phyloP scores from a whole-genome alignment of 2,329 filamentous ascomycete genomes.

The Colletotrichum sp. region DNA sequence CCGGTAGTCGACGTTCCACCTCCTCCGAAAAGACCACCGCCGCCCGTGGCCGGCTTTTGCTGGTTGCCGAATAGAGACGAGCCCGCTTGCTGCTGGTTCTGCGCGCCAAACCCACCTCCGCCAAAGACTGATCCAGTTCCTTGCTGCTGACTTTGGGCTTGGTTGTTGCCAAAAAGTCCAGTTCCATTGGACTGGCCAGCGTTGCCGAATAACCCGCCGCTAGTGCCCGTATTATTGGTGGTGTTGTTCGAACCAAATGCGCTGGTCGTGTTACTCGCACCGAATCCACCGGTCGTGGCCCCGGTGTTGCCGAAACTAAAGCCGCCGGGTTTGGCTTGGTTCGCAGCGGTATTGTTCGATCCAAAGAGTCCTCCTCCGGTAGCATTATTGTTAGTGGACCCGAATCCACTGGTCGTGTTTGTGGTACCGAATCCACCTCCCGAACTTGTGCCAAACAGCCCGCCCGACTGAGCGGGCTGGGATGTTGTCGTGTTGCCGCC shows the following conservation, averaged over 20 bases:
- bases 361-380: conserved; percentile 19
- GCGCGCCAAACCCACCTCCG: conserved; percentile 26
- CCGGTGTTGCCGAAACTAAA: conserved; percentile 49
- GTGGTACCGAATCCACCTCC: conserved; percentile 16
- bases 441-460: conserved; percentile 28
- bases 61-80: conserved; percentile 31
- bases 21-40: conserved; percentile 24
- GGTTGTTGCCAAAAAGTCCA: conserved; percentile 41
- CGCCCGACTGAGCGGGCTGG: conserved; percentile 20
- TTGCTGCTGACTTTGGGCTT: conserved; percentile 26
- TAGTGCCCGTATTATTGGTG: conserved; percentile 18
- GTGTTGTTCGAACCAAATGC: conserved; percentile 43
- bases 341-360: conserved; percentile 24
- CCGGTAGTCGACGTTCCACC: conserved; percentile 34
- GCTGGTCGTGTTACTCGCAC: conserved; percentile 38
- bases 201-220: conserved; percentile 51
- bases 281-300: conserved; percentile 28
- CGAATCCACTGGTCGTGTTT: conserved; percentile 30
- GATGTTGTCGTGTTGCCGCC: conserved; percentile 9
- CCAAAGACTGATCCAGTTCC: conserved; percentile 29
- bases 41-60: conserved; percentile 20
- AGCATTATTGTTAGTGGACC: conserved; percentile 29
- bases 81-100: conserved; percentile 24
- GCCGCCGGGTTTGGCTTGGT: conserved; percentile 41
- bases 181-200: conserved; percentile 33